These are phyloP conservation scores for Tripterygium wilfordii DNA, from an alignment of 177 flowering plant species.

Conservation along the genomic window DNA sequence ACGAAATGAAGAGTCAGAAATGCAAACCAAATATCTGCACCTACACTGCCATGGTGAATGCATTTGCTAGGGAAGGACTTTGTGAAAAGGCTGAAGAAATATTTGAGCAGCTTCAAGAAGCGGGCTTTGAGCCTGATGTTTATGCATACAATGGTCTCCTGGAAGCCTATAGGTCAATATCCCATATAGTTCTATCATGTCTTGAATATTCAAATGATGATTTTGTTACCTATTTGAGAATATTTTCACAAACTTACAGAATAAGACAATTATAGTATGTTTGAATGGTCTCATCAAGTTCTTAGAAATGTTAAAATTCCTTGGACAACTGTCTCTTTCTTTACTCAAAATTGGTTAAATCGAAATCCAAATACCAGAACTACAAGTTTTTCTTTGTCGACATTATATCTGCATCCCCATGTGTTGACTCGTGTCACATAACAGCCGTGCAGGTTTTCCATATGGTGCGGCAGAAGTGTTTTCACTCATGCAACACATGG, in stretches of 20 bases:
- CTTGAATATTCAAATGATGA: not conserved
- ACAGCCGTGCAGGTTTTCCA: slow-evolving; percentile 87
- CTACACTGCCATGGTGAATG: slow-evolving; percentile 79
- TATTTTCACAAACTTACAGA: too few relatives aligned
- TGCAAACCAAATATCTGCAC: slow-evolving; percentile 85
- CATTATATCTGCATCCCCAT: too few relatives aligned
- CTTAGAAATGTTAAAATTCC: too few relatives aligned
- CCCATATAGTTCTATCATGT: not conserved
- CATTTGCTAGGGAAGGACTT: slow-evolving; percentile 85
- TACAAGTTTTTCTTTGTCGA: too few relatives aligned
- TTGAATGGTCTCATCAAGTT: too few relatives aligned
- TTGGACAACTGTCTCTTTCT: too few relatives aligned
- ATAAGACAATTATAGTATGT: too few relatives aligned
- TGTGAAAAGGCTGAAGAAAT: slow-evolving; percentile 92
- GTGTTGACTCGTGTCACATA: too few relatives aligned
- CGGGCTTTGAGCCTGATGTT: slow-evolving; percentile 87
- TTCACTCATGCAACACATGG: slow-evolving; percentile 95
- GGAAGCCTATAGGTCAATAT: slow-evolving; percentile 80
- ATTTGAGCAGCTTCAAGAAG: slow-evolving; percentile 83
- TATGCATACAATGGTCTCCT: slow-evolving; percentile 89
- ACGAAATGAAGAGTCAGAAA: slow-evolving; percentile 61
- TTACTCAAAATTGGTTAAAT: too few relatives aligned
- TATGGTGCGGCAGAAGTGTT: slow-evolving; percentile 83
- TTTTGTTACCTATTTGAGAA: too few relatives aligned
- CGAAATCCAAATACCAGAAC: too few relatives aligned